Percentiles rank a stretch among this genome's conserved stretches.
These are phyloP conservation scores for Solanum infundibuliforme DNA, from an alignment of 257 asterid species.

Conservation along the genomic window DNA sequence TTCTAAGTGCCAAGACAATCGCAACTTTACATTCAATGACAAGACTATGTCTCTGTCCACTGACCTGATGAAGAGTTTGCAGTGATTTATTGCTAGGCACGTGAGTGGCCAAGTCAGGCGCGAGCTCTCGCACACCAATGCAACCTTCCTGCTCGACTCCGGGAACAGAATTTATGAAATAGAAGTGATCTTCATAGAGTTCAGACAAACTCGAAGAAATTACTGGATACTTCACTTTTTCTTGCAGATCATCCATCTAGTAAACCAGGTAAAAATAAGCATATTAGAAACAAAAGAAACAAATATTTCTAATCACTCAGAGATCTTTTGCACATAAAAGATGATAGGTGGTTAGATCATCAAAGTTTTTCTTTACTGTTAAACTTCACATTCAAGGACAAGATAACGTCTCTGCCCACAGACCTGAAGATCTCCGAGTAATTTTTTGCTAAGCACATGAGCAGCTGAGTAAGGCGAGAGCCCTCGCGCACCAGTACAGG, in stretches of 20 bases:
- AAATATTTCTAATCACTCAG: not conserved
- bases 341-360: not conserved
- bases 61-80: not conserved
- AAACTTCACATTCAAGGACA: not conserved
- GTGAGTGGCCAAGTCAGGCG: not conserved
- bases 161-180: not conserved
- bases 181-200: not conserved
- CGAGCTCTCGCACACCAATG: not conserved
- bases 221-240: not conserved
- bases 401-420: not conserved
- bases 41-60: not conserved
- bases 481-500: constrained; percentile 29
- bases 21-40: not conserved
- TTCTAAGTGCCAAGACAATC: not conserved
- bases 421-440: not conserved
- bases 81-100: not conserved
- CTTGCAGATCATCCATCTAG: not conserved
- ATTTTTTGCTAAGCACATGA: not conserved
- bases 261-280: not conserved
- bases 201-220: not conserved
- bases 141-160: not conserved
- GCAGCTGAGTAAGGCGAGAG: constrained; percentile 10
- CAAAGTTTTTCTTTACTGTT: not conserved
- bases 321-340: not conserved
- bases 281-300: not conserved